Base-by-base conservation (phyloP, 2,329 filamentous ascomycete species). In the Xylaria arbuscula region DNA sequence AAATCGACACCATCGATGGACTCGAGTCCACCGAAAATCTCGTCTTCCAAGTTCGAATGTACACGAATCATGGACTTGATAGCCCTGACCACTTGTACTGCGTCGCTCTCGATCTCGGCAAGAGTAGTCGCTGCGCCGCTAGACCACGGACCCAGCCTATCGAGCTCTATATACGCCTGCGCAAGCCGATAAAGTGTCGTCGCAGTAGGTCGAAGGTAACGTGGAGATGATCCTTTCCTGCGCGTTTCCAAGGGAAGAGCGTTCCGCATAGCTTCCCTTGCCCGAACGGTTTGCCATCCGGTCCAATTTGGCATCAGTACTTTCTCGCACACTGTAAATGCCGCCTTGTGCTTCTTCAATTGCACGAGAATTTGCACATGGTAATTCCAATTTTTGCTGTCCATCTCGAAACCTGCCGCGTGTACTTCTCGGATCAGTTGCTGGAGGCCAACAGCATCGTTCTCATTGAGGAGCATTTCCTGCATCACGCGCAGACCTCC, bases 361-460 rank as follows among this genome's bases (percentile, higher is more conserved):
- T 84, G 82, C 28, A 89, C 88, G 34, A 98, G 87, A 59, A 85
- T 80, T 74, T 91, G 88, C 64, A 97, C 86, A 71, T 92, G 90
- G 59, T 87, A 84, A 77, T 97, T 96, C 93, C 93, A 97, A 73
- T 93, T 94, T 74, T 86, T 86, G 77, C 88, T 90, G 75, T 93
- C 90, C 66, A 98, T 80, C 34, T 83, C 82, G 81, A 95, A 98
- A 11, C 94, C 95, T 48, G 86, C 84, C 1, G 78, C 77, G 9
- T 88, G 82, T 11, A 94, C 82, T n/a, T 85, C 79, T 24, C 83
- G 78, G 34, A 94, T 78, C 17, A 87, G 80, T 8, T 81, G 67
- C 5, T 83, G 76, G 13, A 93, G 81, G 22, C 83, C 84, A 11
- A 80, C 76, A 7, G 81, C 75, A 69, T 89, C 80, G 7, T 78